Evolutionary conservation across 176 grass and related monocot genomes (phyloP).

Genomic region (Oryza officinalis): DNA sequence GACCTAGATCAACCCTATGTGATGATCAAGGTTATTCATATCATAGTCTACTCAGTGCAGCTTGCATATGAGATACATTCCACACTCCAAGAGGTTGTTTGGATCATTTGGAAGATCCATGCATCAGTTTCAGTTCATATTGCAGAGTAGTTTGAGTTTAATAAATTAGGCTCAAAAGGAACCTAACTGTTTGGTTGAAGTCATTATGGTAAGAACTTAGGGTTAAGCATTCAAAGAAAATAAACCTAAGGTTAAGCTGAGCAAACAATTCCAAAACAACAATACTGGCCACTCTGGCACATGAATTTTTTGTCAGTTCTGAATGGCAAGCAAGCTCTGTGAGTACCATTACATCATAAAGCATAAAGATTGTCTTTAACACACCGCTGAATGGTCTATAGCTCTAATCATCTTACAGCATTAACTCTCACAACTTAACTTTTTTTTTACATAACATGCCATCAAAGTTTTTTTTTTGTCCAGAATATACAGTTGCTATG

Average conservation of each 20-base stretch:
- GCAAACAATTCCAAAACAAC: neutral
- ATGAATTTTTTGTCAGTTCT: neutral
- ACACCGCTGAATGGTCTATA: neutral
- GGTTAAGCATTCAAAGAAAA: neutral
- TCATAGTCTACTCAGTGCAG: neutral
- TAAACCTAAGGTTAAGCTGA: conserved; percentile 3
- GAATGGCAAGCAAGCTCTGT: neutral
- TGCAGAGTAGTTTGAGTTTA: neutral
- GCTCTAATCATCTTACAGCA: conserved; percentile 3
- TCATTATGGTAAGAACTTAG: neutral
- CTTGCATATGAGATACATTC: neutral
- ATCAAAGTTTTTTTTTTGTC: neutral
- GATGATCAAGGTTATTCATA: neutral
- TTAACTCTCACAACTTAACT: neutral
- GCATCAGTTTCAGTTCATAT: neutral
- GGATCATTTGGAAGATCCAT: neutral
- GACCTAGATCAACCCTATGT: neutral
- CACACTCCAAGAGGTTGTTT: neutral
- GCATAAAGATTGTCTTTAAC: conserved; percentile 9
- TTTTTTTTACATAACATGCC: neutral
- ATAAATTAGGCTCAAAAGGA: neutral
- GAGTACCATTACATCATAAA: neutral
- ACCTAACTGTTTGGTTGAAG: neutral
- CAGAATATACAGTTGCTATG: neutral
- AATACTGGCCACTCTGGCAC: neutral